Base-by-base conservation (phyloP, 2,329 filamentous ascomycete species). In the Fusarium redolens region DNA sequence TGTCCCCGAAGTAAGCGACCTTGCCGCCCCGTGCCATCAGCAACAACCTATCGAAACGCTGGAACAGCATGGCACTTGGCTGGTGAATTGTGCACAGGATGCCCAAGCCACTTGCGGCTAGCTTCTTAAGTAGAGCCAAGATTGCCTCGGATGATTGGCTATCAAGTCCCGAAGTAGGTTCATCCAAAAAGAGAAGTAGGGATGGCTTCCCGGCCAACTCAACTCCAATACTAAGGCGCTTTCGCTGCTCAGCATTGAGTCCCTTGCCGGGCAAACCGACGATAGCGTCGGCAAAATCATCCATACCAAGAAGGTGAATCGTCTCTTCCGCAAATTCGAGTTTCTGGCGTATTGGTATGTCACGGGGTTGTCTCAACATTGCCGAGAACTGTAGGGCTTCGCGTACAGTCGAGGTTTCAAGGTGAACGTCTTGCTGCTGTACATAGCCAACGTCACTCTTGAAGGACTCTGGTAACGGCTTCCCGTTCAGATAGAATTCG, bases 1-100 rank as follows among this genome's bases (percentile, higher is more conserved):
- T 89, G 4, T 92, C 85, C 30, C 91, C 91, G 79, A 92, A 92
- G 77, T 93, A 93, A 5, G 92, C 89, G 0, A 90, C 92, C 77
- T 86, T 89, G 4, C 91, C 91, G 43, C 91, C 91, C 61, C 84
- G 86, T 20, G 89, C 89, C 5, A 93, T 85, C 79, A 93, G 90
- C 1, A 92, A 82, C 7, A 92, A 81, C 7, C 87, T 86, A 69
- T 92, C 90, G 61, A 92, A 88, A 41, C 84, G 79, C 68, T 86
- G 82, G 74, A 89, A 89, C 10, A 89, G 79, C 48, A 87, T 83
- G 2, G 86, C 86, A n/a, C n/a, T n/a, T n/a, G n/a, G n/a, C n/a
- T n/a, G n/a, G n/a, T n/a, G n/a, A n/a, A n/a, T n/a, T n/a, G 87
- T 89, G 58, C 86, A 87, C 1, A 89, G 79, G 2, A 89, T 82